phyloP scores from a whole-genome alignment of 345 rosid genomes.

The Acer negundo region DNA sequence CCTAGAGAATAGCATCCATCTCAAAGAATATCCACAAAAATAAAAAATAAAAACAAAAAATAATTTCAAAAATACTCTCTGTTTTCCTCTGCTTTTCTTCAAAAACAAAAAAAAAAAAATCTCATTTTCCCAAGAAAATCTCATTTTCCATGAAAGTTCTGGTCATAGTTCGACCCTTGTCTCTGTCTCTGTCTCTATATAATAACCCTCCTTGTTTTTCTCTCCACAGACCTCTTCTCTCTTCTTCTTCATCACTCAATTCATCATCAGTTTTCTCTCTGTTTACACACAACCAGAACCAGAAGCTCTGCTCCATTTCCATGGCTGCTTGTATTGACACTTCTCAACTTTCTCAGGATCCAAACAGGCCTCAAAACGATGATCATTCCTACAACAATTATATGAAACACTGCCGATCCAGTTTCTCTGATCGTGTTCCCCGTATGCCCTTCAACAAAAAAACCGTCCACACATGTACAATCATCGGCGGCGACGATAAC shows the following conservation, averaged over 20 bases:
- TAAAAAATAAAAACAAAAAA: not conserved
- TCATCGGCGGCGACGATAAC: not conserved
- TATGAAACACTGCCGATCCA: slow-evolving; percentile 43
- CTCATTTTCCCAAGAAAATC: slow-evolving; percentile 31
- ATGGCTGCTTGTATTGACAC: slow-evolving; percentile 84
- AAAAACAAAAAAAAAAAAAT: not conserved
- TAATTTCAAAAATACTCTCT: not conserved
- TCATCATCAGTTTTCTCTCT: slow-evolving; percentile 8
- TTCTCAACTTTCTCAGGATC: slow-evolving; percentile 49
- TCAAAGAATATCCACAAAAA: not conserved
- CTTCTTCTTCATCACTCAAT: not conserved
- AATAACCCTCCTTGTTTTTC: slow-evolving; percentile 22
- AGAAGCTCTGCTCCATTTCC: slow-evolving; percentile 11
- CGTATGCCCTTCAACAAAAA: slow-evolving; percentile 32
- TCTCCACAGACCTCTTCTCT: slow-evolving; percentile 15
- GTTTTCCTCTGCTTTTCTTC: not conserved
- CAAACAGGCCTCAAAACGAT: slow-evolving; percentile 40
- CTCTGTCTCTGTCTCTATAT: slow-evolving; percentile 41
- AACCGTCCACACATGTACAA: slow-evolving; percentile 15
- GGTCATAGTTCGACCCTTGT: slow-evolving; percentile 33
- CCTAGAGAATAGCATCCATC: not conserved
- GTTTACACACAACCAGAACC: not conserved
- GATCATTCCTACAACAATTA: slow-evolving; percentile 43
- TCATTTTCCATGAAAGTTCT: slow-evolving; percentile 45
- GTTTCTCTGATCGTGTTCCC: slow-evolving; percentile 32